phyloP scores from a whole-genome alignment of 495 filamentous ascomycete species.

The Neurospora intermedia region DNA sequence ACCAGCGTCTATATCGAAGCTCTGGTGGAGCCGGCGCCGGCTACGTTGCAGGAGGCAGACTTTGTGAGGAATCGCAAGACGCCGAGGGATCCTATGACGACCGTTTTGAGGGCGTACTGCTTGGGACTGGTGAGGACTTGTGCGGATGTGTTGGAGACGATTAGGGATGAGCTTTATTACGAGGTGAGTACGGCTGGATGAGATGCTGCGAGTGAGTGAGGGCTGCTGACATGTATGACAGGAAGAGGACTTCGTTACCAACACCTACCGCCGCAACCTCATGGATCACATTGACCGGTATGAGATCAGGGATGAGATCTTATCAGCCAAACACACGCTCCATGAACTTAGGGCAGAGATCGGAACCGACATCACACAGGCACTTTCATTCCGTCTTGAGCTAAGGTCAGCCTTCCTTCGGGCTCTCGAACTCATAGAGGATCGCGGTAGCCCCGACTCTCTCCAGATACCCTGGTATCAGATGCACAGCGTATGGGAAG shows the following conservation, averaged over 20 bases:
- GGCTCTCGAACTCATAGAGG: constrained; percentile 33
- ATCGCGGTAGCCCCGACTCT: constrained; percentile 29
- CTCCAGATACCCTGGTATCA: constrained; percentile 37
- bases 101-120: constrained; percentile 77
- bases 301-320: constrained; percentile 48
- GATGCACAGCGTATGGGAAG: constrained; percentile 34
- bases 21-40: constrained; percentile 61
- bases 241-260: constrained; percentile 94
- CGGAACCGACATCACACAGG: constrained; percentile 40
- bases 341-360: constrained; percentile 34
- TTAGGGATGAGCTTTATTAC: constrained; percentile 72
- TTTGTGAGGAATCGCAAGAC: constrained; percentile 36
- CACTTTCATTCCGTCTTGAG: constrained; percentile 50
- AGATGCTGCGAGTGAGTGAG: neutral
- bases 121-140: constrained; percentile 75
- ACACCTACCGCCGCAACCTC: constrained; percentile 72
- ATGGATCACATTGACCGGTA: constrained; percentile 49
- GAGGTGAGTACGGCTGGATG: constrained; percentile 46
- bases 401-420: constrained; percentile 55
- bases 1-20: constrained; percentile 90
- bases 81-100: constrained; percentile 41
- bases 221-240: constrained; percentile 32
- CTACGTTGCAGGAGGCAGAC: constrained; percentile 54
- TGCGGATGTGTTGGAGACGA: constrained; percentile 61
- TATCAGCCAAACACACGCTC: constrained; percentile 47